These are phyloP conservation scores for Ceratobasidium sp. DNA, from an alignment of 1,284 basidiomycete species.

Conservation along the genomic window DNA sequence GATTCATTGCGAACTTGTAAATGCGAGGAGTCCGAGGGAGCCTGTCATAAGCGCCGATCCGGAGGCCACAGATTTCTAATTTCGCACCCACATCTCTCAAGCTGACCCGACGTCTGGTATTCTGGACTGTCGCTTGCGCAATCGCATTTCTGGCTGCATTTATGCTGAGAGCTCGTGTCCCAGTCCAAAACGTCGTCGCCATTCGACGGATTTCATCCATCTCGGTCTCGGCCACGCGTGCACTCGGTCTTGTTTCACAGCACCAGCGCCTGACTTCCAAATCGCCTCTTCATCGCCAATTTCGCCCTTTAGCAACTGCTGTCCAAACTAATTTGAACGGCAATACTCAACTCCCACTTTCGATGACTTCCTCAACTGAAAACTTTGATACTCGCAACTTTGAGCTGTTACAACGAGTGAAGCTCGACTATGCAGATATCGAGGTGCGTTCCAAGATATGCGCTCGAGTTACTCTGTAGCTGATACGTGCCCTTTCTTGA, in stretches of 20 bases:
- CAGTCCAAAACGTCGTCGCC: constrained; percentile 15
- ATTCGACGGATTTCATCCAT: constrained; percentile 28
- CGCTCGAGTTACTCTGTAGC: not conserved
- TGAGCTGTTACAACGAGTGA: constrained; percentile 74
- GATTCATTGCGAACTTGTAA: too few species aligned
- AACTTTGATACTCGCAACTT: constrained; percentile 61
- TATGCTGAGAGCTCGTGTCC: constrained; percentile 29
- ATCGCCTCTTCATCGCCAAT: not conserved
- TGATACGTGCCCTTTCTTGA: not conserved
- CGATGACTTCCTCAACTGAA: constrained; percentile 27
- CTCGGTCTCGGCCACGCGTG: constrained; percentile 8
- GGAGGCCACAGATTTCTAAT: too few species aligned
- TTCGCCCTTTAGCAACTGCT: constrained; percentile 28
- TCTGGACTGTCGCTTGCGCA: constrained; percentile 4
- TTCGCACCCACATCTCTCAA: constrained; percentile 2
- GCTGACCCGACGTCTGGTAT: constrained; percentile 7
- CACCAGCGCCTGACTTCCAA: not conserved
- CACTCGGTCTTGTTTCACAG: not conserved
- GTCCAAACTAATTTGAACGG: constrained; percentile 3
- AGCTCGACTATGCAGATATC: constrained; percentile 77
- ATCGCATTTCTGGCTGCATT: constrained; percentile 9
- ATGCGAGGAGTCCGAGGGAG: not conserved
- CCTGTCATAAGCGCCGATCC: not conserved
- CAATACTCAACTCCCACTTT: not conserved
- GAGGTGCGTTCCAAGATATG: constrained; percentile 43